phyloP scores from a whole-genome alignment of 257 asterid species.

The Gynochthodes officinalis region DNA sequence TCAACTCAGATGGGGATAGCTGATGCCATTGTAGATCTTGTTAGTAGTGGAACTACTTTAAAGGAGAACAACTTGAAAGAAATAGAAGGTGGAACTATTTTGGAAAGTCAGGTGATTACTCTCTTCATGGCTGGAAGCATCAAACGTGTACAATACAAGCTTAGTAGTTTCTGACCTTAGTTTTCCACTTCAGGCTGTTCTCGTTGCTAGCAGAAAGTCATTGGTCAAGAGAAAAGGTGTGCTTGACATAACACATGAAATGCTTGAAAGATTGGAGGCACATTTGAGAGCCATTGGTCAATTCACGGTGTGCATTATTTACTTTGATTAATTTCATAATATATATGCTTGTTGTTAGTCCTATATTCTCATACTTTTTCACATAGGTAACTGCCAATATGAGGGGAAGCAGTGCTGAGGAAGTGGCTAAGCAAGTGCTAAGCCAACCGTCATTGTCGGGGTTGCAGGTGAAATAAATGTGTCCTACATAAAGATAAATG shows the following conservation, averaged over 20 bases:
- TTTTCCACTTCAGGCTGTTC: constrained; percentile 61
- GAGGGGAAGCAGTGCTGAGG: constrained; percentile 91
- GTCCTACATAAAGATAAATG: constrained; percentile 7
- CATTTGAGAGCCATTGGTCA: constrained; percentile 80
- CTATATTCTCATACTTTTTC: constrained; percentile 9
- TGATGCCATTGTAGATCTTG: constrained; percentile 96
- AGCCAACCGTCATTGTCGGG: constrained; percentile 80
- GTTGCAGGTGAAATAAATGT: constrained; percentile 59
- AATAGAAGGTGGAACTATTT: constrained; percentile 78
- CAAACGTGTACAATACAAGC: too few species aligned
- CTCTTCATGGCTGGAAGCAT: neutral
- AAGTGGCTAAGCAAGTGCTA: constrained; percentile 80
- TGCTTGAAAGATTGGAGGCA: constrained; percentile 94
- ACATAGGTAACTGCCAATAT: constrained; percentile 85
- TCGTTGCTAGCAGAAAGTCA: constrained; percentile 86
- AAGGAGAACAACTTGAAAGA: constrained; percentile 87
- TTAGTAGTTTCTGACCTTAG: constrained; percentile 3
- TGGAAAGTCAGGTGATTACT: constrained; percentile 82
- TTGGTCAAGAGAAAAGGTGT: constrained; percentile 68
- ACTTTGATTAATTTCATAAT: neutral
- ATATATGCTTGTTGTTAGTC: constrained; percentile 16
- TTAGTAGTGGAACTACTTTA: constrained; percentile 93
- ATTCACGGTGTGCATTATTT: constrained; percentile 63
- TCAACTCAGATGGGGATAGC: constrained; percentile 85
- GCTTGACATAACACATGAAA: constrained; percentile 81